Evolutionary conservation across 495 filamentous ascomycete genomes (phyloP).

Genomic region (Aspergillus sclerotiicarbonarius): DNA sequence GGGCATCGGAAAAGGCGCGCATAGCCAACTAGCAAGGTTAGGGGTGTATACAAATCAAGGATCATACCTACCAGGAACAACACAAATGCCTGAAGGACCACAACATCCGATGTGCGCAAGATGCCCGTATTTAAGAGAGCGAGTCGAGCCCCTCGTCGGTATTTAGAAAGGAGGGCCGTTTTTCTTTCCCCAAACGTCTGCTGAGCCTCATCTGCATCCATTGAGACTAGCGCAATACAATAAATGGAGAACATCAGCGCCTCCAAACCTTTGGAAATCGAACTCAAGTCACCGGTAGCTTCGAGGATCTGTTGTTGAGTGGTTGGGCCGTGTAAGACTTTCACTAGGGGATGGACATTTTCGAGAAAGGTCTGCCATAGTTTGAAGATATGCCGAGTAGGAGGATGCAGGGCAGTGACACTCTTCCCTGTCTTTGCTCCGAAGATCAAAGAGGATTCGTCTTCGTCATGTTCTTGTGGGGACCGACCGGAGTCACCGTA

Average conservation of each 20-base stretch:
- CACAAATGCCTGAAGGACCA: slow-evolving; percentile 46
- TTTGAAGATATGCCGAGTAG: slow-evolving; percentile 64
- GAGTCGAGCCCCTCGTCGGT: slow-evolving; percentile 40
- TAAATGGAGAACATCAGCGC: slow-evolving; percentile 53
- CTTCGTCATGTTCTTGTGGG: slow-evolving; percentile 19
- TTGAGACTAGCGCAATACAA: slow-evolving; percentile 38
- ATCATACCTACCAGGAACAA: slow-evolving; percentile 38
- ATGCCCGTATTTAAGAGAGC: slow-evolving; percentile 48
- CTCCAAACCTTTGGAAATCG: slow-evolving; percentile 36
- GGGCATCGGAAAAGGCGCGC: slow-evolving; percentile 35
- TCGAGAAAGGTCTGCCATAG: slow-evolving; percentile 70
- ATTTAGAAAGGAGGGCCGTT: slow-evolving; percentile 37
- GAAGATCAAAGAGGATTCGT: slow-evolving; percentile 26
- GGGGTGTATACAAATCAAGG: not conserved
- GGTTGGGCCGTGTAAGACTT: slow-evolving; percentile 68
- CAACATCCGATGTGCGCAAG: slow-evolving; percentile 41
- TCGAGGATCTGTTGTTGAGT: slow-evolving; percentile 44
- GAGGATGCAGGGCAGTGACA: slow-evolving; percentile 55
- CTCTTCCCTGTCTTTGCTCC: slow-evolving; percentile 11
- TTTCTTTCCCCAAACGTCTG: slow-evolving; percentile 42
- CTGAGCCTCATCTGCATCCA: slow-evolving; percentile 38
- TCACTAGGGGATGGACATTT: slow-evolving; percentile 66
- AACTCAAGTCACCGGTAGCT: slow-evolving; percentile 32
- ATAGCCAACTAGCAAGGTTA: slow-evolving; percentile 24
- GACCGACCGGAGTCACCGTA: slow-evolving; percentile 13